Evolutionary conservation across 192 early-diverging fungal species (phyloP).

Genomic region (Dimargaris cristalligena): DNA sequence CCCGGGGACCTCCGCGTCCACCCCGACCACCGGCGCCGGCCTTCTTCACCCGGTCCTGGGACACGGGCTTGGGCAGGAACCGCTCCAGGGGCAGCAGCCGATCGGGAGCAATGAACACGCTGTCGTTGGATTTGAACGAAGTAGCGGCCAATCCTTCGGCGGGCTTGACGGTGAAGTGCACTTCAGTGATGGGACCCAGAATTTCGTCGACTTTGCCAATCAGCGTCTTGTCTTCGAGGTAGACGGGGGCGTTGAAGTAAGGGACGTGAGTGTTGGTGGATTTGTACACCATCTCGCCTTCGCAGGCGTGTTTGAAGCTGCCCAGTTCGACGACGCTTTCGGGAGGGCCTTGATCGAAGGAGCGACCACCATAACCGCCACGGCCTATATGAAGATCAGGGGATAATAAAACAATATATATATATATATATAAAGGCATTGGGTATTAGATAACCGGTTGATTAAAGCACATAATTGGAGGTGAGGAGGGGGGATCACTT

Average conservation of each 20-base stretch:
- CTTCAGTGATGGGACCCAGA: conserved; percentile 91
- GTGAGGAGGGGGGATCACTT: too few relatives aligned
- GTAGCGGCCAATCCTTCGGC: conserved; percentile 79
- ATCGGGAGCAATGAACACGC: conserved; percentile 85
- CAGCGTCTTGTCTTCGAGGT: conserved; percentile 92
- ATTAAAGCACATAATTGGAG: background rate
- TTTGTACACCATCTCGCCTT: conserved; percentile 93
- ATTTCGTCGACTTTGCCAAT: conserved; percentile 99
- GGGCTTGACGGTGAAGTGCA: conserved; percentile 95
- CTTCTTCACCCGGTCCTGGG: conserved; percentile 21
- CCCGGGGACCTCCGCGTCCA: conserved; percentile 38
- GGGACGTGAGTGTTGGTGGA: conserved; percentile 83
- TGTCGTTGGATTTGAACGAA: conserved; percentile 80
- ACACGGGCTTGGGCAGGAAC: conserved; percentile 89
- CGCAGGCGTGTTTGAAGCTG: conserved; percentile 80
- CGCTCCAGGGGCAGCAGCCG: conserved; percentile 89
- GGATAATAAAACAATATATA: conserved; percentile 3
- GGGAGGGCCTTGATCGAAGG: conserved; percentile 50
- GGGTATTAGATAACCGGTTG: background rate
- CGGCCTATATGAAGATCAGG: conserved; percentile 14
- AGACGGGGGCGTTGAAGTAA: conserved; percentile 98
- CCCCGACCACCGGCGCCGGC: conserved; percentile 43
- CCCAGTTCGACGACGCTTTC: conserved; percentile 72
- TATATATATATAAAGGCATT: background rate
- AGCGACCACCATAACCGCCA: conserved; percentile 30